Evolutionary conservation across 1,284 basidiomycete genomes (phyloP), one percentile per base, ranked within the genome.

Genomic region (Pseudozyma sp.): DNA sequence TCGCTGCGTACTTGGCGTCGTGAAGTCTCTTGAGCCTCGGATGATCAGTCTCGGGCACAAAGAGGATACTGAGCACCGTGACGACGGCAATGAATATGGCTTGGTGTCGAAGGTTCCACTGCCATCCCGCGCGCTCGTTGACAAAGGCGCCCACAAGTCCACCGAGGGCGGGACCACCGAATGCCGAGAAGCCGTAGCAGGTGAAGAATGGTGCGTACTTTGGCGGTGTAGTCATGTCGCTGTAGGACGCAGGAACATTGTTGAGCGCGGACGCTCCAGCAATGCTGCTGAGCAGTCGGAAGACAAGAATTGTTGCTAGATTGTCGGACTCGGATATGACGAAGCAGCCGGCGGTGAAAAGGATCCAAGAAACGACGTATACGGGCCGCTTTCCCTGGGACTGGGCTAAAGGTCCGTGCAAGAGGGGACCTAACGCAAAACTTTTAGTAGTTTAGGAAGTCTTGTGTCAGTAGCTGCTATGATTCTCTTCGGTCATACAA

Each of bases 251-350:
- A 1, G 68, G 68, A 10, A 65, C 68, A 19, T 75, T 75, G 70
- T 75, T 75, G 40, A 76, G 66, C 5, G 69, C 61, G 19, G 74
- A 72, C 45, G 62, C 49, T 16, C 74, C 74, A 4, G 44, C 55
- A 34, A 68, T 55, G 17, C 84, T 80, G 72, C 83, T 74, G 2
- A 84, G 46, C 24, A 80, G 75, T 17, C 81, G 78, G 24, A 84
- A 73, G 14, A 66, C 72, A 61, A 85, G 79, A 45, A 84, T 78
- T 3, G 68, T 71, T 5, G 70, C 68, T 53, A 80, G 75, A 48
- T 73, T 75, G 30, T 80, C 67, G 14, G 77, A 64, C 57, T 83
- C 83, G 11, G 61, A 79, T 19, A 78, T 61, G 40, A 68, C 62
- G 35, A 83, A 76, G 44, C 66, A 71, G 56, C 60, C 74, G 1